These are phyloP conservation scores for Hericium erinaceus DNA, from an alignment of 768 basidiomycete species.

Conservation along the genomic window DNA sequence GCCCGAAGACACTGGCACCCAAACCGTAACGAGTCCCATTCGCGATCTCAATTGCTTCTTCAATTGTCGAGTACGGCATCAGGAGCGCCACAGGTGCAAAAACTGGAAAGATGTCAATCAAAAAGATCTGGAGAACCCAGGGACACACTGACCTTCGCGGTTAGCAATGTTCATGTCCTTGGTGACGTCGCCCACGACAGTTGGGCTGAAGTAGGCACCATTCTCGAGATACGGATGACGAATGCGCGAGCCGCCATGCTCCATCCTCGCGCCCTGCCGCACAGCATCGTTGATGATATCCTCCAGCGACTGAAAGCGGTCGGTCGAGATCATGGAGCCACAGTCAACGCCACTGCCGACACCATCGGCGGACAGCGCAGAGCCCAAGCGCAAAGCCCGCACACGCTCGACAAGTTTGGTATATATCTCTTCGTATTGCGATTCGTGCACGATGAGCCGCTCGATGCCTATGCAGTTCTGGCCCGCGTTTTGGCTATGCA, in stretches of 20 bases:
- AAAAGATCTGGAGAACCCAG: not conserved
- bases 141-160: conserved; percentile 54
- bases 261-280: conserved; percentile 52
- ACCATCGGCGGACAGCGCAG: conserved; percentile 64
- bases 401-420: conserved; percentile 55
- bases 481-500: conserved; percentile 73
- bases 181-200: conserved; percentile 74
- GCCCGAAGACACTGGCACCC: conserved; percentile 92
- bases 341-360: conserved; percentile 67
- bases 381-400: conserved; percentile 64
- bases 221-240: conserved; percentile 57
- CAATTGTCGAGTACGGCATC: conserved; percentile 73
- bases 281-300: conserved; percentile 57
- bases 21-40: conserved; percentile 86
- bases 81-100: conserved; percentile 90
- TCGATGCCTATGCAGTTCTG: conserved; percentile 99
- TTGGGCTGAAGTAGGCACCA: conserved; percentile 81
- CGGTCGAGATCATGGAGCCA: conserved; percentile 56
- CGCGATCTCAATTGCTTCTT: conserved; percentile 81
- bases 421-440: conserved; percentile 70
- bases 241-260: conserved; percentile 57
- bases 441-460: conserved; percentile 75
- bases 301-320: conserved; percentile 42
- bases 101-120: conserved; percentile 34
- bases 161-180: conserved; percentile 68